Conservation (phyloP, 1,284 basidiomycete species). For the Ceratobasidium sp. region DNA sequence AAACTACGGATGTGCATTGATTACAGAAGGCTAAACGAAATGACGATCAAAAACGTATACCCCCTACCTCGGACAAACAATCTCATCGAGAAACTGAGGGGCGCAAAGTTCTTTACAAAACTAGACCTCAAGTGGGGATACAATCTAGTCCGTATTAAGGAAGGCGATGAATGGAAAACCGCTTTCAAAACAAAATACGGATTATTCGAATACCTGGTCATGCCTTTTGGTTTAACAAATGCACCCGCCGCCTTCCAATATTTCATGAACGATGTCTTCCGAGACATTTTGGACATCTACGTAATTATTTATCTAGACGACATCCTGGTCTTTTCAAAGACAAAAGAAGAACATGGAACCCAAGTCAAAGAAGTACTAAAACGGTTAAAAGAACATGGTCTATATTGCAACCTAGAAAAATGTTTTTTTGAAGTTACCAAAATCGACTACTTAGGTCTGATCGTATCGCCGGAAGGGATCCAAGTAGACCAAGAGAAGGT, state of each 20-base stretch:
- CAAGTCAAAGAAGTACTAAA: conserved; percentile 32
- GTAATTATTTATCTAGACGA: conserved; percentile 43
- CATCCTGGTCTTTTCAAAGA: conserved; percentile 37
- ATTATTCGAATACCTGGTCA: conserved; percentile 55
- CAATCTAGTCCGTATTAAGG: conserved; percentile 50
- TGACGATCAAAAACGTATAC: conserved; percentile 43
- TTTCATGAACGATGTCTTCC: conserved; percentile 44
- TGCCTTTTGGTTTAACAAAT: conserved; percentile 48
- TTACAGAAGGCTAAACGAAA: conserved; percentile 54
- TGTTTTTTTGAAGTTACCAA: conserved; percentile 48
- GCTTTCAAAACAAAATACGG: conserved; percentile 55
- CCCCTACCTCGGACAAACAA: conserved; percentile 48
- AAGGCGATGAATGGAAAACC: conserved; percentile 54
- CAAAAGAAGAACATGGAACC: not conserved
- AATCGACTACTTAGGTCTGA: conserved; percentile 48
- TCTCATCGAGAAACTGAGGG: conserved; percentile 48
- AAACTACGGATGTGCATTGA: conserved; percentile 57
- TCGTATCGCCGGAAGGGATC: conserved; percentile 53
- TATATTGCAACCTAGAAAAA: conserved; percentile 25
- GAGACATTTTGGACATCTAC: conserved; percentile 15
- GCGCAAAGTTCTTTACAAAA: conserved; percentile 50
- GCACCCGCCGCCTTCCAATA: conserved; percentile 55
- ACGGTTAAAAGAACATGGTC: not conserved
- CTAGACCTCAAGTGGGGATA: conserved; percentile 52
- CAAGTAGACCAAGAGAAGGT: conserved; percentile 59